phyloP scores from a whole-genome alignment of 2,329 filamentous ascomycete species.

The Seiridium cupressi region DNA sequence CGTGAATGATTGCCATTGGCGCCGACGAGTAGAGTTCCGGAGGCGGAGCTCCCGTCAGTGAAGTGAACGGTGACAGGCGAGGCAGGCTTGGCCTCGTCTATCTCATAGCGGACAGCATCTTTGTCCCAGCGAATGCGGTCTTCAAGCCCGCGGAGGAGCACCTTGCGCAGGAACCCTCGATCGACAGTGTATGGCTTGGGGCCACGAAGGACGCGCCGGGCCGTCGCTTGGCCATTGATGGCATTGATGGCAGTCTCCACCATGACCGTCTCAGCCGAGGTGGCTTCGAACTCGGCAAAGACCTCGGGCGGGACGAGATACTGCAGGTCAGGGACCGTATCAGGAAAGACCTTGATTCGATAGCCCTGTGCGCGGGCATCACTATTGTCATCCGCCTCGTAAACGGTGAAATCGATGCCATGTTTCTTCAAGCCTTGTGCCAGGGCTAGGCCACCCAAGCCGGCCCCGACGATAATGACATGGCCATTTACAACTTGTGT shows the following conservation, averaged over 20 bases:
- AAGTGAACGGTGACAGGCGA: not conserved
- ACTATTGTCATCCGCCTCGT: conserved; percentile 1
- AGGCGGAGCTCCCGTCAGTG: not conserved
- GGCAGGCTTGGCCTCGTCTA: not conserved
- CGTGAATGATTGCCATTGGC: not conserved
- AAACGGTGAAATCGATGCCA: conserved; percentile 6
- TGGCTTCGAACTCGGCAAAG: not conserved
- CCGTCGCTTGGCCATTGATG: not conserved
- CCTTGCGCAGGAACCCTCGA: not conserved
- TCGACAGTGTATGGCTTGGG: not conserved
- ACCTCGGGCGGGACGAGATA: not conserved
- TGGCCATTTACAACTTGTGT: not conserved
- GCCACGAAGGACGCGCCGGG: not conserved
- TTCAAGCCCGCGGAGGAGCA: not conserved
- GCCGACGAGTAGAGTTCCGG: not conserved
- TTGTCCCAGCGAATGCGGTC: not conserved
- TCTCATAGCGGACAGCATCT: not conserved
- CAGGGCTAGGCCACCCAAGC: conserved; percentile 12
- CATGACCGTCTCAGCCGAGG: not conserved
- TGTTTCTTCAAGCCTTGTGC: conserved; percentile 9
- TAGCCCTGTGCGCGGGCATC: conserved; percentile 7
- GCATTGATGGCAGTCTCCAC: not conserved
- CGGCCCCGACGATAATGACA: conserved; percentile 11
- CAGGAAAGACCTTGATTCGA: not conserved
- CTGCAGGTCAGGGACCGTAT: not conserved